Evolutionary conservation across 371 early-diverging fungal species (phyloP).

Genomic region (Smittium culicis): DNA sequence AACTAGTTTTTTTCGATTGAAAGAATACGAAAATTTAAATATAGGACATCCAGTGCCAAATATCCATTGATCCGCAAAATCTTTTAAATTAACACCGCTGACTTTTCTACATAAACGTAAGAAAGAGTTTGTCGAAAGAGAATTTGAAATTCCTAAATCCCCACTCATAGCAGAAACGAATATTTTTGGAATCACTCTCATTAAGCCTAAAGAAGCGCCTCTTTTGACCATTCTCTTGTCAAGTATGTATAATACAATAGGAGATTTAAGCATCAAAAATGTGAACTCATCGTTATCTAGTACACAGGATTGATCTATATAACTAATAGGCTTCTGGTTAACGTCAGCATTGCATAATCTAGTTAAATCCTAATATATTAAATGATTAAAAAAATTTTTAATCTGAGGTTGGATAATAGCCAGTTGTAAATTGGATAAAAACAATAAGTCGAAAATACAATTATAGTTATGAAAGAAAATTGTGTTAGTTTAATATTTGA

Average conservation of each 20-base stretch:
- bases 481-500: no score
- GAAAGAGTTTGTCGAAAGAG: slow-evolving; percentile 68
- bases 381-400: no score
- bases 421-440: background rate
- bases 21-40: slow-evolving; percentile 58
- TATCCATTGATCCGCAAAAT: slow-evolving; percentile 88
- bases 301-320: slow-evolving; percentile 42
- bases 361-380: slow-evolving; percentile 55
- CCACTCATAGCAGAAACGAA: slow-evolving; percentile 66
- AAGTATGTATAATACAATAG: slow-evolving; percentile 85
- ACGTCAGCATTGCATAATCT: slow-evolving; percentile 64
- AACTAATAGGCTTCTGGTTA: slow-evolving; percentile 70
- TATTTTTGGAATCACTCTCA: slow-evolving; percentile 65
- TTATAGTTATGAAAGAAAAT: background rate
- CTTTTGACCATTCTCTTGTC: slow-evolving; percentile 78
- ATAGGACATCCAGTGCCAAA: slow-evolving; percentile 75
- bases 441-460: background rate
- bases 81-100: slow-evolving; percentile 57
- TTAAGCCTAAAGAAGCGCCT: slow-evolving; percentile 54
- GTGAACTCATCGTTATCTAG: slow-evolving; percentile 56
- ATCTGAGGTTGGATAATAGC: no score
- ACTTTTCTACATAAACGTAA: slow-evolving; percentile 64
- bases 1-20: slow-evolving; percentile 86
- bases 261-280: slow-evolving; percentile 69
- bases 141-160: slow-evolving; percentile 51